Evolutionary conservation across 1,139 yeast species (phyloP).

Genomic region (Yamadazyma diddensiae): DNA sequence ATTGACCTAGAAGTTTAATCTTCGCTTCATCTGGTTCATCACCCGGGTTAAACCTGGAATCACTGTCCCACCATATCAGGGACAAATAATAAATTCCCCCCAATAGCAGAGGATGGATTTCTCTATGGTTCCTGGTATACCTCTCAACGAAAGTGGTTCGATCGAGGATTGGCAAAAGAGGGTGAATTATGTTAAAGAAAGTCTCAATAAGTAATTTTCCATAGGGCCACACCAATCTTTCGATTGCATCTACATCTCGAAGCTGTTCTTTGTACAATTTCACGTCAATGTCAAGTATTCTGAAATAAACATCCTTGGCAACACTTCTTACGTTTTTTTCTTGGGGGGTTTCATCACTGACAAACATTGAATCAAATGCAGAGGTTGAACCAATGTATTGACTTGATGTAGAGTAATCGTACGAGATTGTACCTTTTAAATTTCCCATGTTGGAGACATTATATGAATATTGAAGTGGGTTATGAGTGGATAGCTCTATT

Average conservation of each 20-base stretch:
- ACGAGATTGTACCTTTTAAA: neutral
- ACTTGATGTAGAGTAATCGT: neutral
- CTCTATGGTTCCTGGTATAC: neutral
- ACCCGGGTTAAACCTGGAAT: neutral
- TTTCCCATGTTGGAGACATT: too few species aligned
- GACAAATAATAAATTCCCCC: neutral
- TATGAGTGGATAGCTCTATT: neutral
- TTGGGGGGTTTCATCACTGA: too few species aligned
- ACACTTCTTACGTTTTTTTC: too few species aligned
- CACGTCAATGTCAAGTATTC: neutral
- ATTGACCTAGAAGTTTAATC: neutral
- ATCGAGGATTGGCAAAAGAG: slow-evolving; percentile 46
- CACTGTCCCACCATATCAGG: slow-evolving; percentile 1
- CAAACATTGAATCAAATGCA: neutral
- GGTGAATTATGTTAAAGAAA: slow-evolving; percentile 44
- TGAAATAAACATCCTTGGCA: too few species aligned
- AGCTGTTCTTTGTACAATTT: neutral
- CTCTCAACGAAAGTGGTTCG: slow-evolving; percentile 20
- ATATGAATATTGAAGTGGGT: neutral
- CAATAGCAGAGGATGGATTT: neutral
- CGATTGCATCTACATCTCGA: slow-evolving; percentile 1
- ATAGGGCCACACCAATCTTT: neutral
- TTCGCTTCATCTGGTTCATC: neutral
- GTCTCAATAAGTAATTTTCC: slow-evolving; percentile 18
- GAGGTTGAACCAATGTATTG: neutral